phyloP scores from a whole-genome alignment of 2,329 filamentous ascomycete genomes.

The Emmonsia crescens region DNA sequence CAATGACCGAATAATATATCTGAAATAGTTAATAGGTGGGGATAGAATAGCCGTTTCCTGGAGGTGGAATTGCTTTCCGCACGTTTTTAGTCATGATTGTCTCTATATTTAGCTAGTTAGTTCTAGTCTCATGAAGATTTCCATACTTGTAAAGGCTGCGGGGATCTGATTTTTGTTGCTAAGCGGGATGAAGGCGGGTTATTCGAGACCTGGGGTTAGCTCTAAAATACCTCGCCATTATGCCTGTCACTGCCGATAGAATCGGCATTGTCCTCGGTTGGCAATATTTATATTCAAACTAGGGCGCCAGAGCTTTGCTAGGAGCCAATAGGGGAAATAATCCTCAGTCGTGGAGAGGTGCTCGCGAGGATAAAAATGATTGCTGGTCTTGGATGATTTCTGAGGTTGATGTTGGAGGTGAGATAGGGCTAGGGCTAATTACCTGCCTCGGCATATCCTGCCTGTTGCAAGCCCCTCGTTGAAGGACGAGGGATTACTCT shows the following conservation, averaged over 20 bases:
- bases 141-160: no score
- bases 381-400: not conserved
- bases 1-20: not conserved
- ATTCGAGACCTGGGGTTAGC: no score
- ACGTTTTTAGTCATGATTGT: not conserved
- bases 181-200: not conserved
- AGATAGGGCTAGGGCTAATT: not conserved
- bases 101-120: not conserved
- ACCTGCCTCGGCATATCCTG: not conserved
- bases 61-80: not conserved
- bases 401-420: not conserved
- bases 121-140: not conserved
- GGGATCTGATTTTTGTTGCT: not conserved
- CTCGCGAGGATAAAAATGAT: not conserved
- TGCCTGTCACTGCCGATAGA: not conserved
- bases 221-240: not conserved
- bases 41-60: not conserved
- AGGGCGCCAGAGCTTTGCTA: not conserved
- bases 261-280: not conserved
- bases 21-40: not conserved
- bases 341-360: not conserved
- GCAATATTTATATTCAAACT: not conserved
- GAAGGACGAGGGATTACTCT: not conserved
- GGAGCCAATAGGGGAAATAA: not conserved
- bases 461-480: not conserved